Evolutionary conservation across 164 flowering plant genomes (phyloP), one percentile per base, ranked within the genome.

Genomic region (Vitis rotundifolia): DNA sequence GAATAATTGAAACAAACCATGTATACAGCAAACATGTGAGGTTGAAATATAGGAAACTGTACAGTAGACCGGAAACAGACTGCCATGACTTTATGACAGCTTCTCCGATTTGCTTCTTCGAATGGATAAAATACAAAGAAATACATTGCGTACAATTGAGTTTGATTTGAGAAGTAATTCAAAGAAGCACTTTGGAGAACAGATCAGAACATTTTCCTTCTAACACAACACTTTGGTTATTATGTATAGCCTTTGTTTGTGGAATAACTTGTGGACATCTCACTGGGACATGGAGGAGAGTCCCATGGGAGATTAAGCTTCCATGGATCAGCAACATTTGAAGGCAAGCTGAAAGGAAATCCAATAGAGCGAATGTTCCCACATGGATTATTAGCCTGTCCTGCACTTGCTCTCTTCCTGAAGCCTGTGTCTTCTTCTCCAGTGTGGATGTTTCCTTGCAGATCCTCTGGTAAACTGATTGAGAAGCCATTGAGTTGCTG

Each of bases 221-320:
- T 3, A 37, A 37, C 44, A 37, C 44, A 37, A 5, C 44, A 37
- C 0, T 37, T 37, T 37, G 44, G 44, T 37, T 37, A 28, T 71
- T 50, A 87, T 61, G 80, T 84, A 49, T 84, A 83, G 71, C 84
- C 79, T 75, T 89, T 88, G 83, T 79, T 85, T 16, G 88, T 72
- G 49, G 94, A 87, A 66, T 79, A 79, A 66, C 76, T 77, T 14
- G 93, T 78, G n/a, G 94, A 86, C 79, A 88, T 76, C 66, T 90
- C 95, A 70, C 86, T 84, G 3, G 91, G 91, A 75, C 89, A 83
- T 7, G 88, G 77, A 6, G 91, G 82, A 65, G 93, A 90, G 29
- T 90, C 97, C 93, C 93, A 92, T 54, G 85, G 72, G 59, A 77
- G 64, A 79, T 68, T 83, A 28, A 82, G 68, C 76, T 77, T 83